Base-by-base conservation (phyloP, 306 rosid genomes). In the Trichosanthes cucumerina region DNA sequence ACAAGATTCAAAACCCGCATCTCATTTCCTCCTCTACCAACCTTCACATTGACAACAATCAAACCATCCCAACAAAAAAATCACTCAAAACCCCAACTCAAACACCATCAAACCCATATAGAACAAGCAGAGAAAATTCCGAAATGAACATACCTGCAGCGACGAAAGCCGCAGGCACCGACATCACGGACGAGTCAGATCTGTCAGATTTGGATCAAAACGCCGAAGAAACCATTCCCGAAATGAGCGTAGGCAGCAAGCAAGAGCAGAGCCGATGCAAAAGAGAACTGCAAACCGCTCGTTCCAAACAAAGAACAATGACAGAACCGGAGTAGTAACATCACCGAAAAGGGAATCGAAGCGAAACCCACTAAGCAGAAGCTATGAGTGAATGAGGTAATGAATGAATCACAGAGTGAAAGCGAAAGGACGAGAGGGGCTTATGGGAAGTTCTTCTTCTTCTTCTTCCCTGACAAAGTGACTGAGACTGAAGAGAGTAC, bases 161-260 rank as follows among this genome's bases (percentile, higher is more conserved):
- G 75, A 77, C 5, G 33, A 83, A 81, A 84, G 85, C 83, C 41
- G 74, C 65, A 63, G 82, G 84, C 83, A 39, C 76, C 87, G 90
- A 82, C 97, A 90, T 92, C 87, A 5, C 36, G 26, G 49, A 59
- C 49, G 81, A 80, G 69, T 83, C 90, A 90, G 93, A 92, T 90
- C 96, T 89, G 69, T 33, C 52, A 75, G 77, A 85, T 74, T 58
- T 39, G 18, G 85, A 80, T 68, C 76, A 80, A 87, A 85, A 54
- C 86, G 85, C 80, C 83, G 78, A 82, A 85, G 76, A 84, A 86
- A 81, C 73, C 86, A 80, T 83, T 36, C 43, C 58, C 21, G 41
- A 58, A 82, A 79, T 75, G 82, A 79, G 84, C 80, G 80, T 13
- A 26, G 77, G 39, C 36, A 2, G 23, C 39, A 52, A 64, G 77